Base-by-base conservation (phyloP, 2,329 filamentous ascomycete genomes). In the Alternaria incomplexa region DNA sequence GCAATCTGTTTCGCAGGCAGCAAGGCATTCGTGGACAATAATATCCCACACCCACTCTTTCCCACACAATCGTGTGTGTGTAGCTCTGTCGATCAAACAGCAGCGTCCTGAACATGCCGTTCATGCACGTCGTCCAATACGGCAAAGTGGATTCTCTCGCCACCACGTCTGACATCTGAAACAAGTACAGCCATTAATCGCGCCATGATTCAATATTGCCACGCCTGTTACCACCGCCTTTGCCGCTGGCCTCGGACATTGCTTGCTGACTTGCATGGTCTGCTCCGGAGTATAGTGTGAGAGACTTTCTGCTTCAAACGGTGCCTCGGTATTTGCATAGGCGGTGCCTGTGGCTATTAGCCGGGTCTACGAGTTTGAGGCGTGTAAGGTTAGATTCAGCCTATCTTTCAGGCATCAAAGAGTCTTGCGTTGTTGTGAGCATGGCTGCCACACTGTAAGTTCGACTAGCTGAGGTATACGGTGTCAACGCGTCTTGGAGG, bases 91-190 rank as follows among this genome's bases (percentile, higher is more conserved):
- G 59, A 62, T 62, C 59, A 62, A 52, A 62, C 59, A 25, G 17
- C 40, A 62, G 45, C 28, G 47, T 53, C 54, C 47, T 62, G 60
- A 62, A 62, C 55, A 44, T 48, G 23, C 32, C 51, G 63, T 56
- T 59, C 59, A 65, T 62, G 63, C 55, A 57, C 32, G 30, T 58
- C 53, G 50, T 61, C 54, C 40, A 32, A 62, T 47, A 20, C 30
- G 60, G 63, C 20, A 62, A 56, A 55, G 45, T 56, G 46, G 50
- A 43, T 36, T 45, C 13, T 26, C 58, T 56, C 36, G 46, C 58
- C 62, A 55, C 59, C 47, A 23, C 43, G 28, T 44, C 43, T 36
- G 50, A 51, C 56, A 53, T 47, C 52, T 65, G 63, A 65, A 65
- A 65, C 62, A 46, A 26, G 26, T 22, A 53, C 26, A 26, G 44